Conservation (phyloP, 176 grass and related monocot genomes). For the Pontederia crassipes region DNA sequence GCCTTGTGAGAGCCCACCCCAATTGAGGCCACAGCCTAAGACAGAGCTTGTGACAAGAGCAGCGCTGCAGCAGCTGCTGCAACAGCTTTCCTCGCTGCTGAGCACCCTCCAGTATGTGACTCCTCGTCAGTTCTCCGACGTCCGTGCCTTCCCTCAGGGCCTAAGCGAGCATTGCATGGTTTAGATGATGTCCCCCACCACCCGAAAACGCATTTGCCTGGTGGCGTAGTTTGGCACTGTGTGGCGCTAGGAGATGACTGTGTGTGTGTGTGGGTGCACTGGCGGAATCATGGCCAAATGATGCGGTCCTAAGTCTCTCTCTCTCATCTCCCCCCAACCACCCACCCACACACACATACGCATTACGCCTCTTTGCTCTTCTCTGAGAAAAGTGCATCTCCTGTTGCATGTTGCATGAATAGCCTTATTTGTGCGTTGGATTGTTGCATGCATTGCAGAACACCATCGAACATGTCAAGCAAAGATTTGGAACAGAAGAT, state of each 20-base stretch:
- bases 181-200: not conserved
- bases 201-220: not conserved
- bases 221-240: slow-evolving; percentile 1
- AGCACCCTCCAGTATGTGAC: not conserved
- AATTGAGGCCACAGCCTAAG: not conserved
- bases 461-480: too few relatives aligned
- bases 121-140: not conserved
- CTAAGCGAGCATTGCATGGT: not conserved
- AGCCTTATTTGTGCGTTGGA: too few relatives aligned
- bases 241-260: not conserved
- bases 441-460: too few relatives aligned
- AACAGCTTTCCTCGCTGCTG: not conserved
- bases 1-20: not conserved
- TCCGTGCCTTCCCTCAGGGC: not conserved
- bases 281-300: slow-evolving; percentile 20
- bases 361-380: too few relatives aligned
- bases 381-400: too few relatives aligned
- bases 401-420: too few relatives aligned
- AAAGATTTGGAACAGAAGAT: too few relatives aligned
- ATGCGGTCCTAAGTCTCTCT: slow-evolving; percentile 14
- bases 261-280: not conserved
- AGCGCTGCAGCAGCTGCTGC: slow-evolving; percentile 1
- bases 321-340: not conserved
- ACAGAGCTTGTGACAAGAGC: not conserved
- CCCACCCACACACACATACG: too few relatives aligned